Evolutionary conservation across 2,329 filamentous ascomycete genomes (phyloP), one percentile per base, ranked within the genome.

Genomic region (Monilinia vaccinii-corymbosi): DNA sequence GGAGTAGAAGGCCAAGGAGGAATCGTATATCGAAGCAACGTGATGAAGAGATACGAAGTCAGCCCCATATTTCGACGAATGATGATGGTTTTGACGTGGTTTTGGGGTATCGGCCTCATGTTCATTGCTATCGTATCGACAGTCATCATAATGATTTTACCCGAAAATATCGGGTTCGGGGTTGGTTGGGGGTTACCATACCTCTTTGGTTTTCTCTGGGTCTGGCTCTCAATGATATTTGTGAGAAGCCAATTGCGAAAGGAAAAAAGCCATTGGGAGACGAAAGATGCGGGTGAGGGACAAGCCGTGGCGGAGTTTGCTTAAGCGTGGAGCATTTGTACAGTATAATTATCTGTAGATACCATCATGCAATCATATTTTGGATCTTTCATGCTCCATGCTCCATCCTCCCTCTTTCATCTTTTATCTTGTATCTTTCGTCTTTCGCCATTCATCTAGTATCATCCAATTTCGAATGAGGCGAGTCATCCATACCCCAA

Each of bases 81-180:
- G 67, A 60, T 69, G 18, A 53, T 67, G 58, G 46, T 64, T 6
- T 14, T 69, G 47, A 67, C 53, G 42, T 69, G 65, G 67, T 62
- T 60, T 53, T 71, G 76, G 76, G 64, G 66, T 2, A 25, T 66
- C 23, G 65, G 64, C 16, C 52, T 69, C 34, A 49, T 68, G n/a
- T 58, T 55, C 18, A 63, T 66, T 42, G 65, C 66, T n/a, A 66
- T 64, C 42, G 59, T 67, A 18, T 56, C 64, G 10, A 69, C 67
- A 11, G 60, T 64, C 10, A 45, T 69, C 40, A 64, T 70, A 25
- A 68, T 69, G 65, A 58, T 58, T 7, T 51, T 69, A 49, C 58
- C 56, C 2, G 60, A 61, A 23, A 60, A 69, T 46, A 62, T 64
- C 49, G 67, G 62, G 18, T 69, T 70, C 48, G 67, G 64, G 14